Conservation (phyloP, 768 basidiomycete genomes). For the Auriscalpium vulgare region DNA sequence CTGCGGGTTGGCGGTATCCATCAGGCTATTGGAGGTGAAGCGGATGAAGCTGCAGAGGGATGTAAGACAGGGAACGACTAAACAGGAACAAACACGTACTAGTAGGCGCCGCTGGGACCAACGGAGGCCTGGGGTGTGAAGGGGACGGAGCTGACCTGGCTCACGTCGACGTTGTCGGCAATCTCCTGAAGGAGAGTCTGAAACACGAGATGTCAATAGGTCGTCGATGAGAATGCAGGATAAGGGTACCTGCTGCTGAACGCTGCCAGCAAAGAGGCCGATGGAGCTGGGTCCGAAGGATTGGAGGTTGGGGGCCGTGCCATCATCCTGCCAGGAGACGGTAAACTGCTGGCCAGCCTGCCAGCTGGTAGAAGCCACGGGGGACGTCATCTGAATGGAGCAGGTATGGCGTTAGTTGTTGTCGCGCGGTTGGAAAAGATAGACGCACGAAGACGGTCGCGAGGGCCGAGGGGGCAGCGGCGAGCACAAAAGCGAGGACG, state of each 20-base stretch:
- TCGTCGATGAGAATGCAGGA: too few species aligned
- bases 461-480: constrained; percentile 3
- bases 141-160: constrained; percentile 32
- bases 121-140: constrained; percentile 46
- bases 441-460: constrained; percentile 10
- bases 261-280: constrained; percentile 58
- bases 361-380: constrained; percentile 37
- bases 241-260: constrained; percentile 39
- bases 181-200: constrained; percentile 55
- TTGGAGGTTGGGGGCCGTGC: constrained; percentile 36
- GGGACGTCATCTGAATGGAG: constrained; percentile 17
- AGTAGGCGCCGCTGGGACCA: constrained; percentile 47
- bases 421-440: neutral
- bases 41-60: constrained; percentile 60
- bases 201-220: too few species aligned
- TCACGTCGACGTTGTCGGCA: constrained; percentile 39
- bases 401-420: too few species aligned
- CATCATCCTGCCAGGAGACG: constrained; percentile 55
- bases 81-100: constrained; percentile 32
- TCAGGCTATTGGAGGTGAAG: constrained; percentile 49
- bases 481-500: constrained; percentile 5
- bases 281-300: constrained; percentile 45
- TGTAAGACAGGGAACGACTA: neutral
- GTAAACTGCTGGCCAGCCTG: constrained; percentile 41
- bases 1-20: constrained; percentile 42